A percentile compares a stretch with the other conserved stretches of the same genome.
These are phyloP conservation scores for Meyerozyma elateridarum DNA, from an alignment of 1,139 yeast species.

Conservation along the genomic window DNA sequence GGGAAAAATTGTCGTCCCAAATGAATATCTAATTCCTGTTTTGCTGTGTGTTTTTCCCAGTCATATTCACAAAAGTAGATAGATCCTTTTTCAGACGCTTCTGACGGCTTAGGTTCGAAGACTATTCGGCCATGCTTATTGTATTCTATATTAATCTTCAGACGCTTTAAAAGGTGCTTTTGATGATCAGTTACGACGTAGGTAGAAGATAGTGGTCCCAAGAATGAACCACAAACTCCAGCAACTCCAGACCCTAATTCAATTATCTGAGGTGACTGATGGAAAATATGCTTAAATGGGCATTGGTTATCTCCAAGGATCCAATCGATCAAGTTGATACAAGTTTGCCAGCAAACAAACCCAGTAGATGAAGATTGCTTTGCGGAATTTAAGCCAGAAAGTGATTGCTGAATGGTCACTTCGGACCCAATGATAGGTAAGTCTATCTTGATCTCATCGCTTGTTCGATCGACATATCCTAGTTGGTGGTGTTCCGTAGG, in stretches of 20 bases:
- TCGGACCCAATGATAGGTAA: conserved; percentile 30
- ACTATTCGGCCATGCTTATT: conserved; percentile 21
- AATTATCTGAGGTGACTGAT: conserved; percentile 27
- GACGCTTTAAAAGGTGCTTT: conserved; percentile 47
- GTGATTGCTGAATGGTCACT: conserved; percentile 36
- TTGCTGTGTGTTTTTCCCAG: conserved; percentile 47
- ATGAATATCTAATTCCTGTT: background rate
- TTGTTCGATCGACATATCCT: conserved; percentile 44
- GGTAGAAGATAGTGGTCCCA: conserved; percentile 32
- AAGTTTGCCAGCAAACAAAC: conserved; percentile 59
- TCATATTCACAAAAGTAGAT: conserved; percentile 53
- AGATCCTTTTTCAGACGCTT: background rate
- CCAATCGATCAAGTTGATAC: conserved; percentile 54
- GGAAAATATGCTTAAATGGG: conserved; percentile 18
- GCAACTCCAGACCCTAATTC: conserved; percentile 69
- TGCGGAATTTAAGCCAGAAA: conserved; percentile 37
- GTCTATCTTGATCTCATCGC: conserved; percentile 24
- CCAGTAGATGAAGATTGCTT: conserved; percentile 55
- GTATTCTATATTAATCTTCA: conserved; percentile 39
- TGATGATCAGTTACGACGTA: conserved; percentile 62
- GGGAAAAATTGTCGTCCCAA: conserved; percentile 15
- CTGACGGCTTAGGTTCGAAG: conserved; percentile 4
- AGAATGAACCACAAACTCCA: conserved; percentile 46
- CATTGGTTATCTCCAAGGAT: conserved; percentile 21
- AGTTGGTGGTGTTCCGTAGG: conserved; percentile 33